Evolutionary conservation across 139 green algal genomes (phyloP), one percentile per base, ranked within the genome.

Genomic region (Chlorella sp.): DNA sequence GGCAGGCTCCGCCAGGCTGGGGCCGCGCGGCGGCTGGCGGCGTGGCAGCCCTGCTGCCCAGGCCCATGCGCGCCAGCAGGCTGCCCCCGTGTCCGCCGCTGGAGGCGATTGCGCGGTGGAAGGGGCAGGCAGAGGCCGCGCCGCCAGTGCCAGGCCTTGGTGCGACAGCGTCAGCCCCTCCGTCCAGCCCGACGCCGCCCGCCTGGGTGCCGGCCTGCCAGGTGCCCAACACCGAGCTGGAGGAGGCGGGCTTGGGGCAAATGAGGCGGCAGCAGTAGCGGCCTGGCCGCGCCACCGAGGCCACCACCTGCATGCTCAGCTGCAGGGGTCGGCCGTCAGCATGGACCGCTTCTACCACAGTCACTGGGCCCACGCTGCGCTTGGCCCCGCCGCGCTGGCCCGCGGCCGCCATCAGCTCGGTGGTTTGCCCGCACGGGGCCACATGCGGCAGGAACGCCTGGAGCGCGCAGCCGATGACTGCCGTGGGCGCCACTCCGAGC

Each of bases 321-420:
- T 72, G 45, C 66, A 72, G 66, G 36, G 43, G 29, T 12, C 31
- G 31, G 29, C 45, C 45, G 43, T 72, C 66, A 2, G 66, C 43
- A 45, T 72, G 66, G 29, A 31, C 9, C 36, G 15, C 66, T 33
- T 72, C 66, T 33, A 45, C 66, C 1, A 15, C 31, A 3, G 43
- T 25, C 29, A 72, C 43, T 8, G 66, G 43, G 29, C 66, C 66
- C 21, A 72, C 48, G 43, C 45, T 72, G 15, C n/a, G 31, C 66
- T 72, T 72, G 66, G 40, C 33, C 31, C 66, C 66, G 31, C 66
- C 66, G 27, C 29, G 50, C 66, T 72, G 66, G 66, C 66, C 66
- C 19, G 21, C 43, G 7, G 66, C 66, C 31, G 48, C 66, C 66
- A 72, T 43, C 66, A 72, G 66, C 45, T 72, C 66, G 0, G 66